phyloP scores from a whole-genome alignment of 2,329 filamentous ascomycete genomes.

The Hawksworthiomyces lignivorus region DNA sequence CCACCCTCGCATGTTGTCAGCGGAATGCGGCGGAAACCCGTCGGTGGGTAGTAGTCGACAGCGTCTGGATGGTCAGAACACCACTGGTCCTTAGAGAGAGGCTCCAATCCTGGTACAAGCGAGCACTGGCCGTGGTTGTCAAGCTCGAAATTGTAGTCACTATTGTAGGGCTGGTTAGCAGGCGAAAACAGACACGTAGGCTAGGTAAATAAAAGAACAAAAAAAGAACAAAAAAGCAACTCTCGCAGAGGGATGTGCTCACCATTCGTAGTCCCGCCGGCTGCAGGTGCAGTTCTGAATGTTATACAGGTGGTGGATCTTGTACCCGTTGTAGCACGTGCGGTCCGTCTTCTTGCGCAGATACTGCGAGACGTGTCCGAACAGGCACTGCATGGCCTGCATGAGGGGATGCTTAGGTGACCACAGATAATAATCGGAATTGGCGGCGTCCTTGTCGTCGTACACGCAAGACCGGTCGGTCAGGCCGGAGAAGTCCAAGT shows the following conservation, averaged over 20 bases:
- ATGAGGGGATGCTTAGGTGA: constrained; percentile 69
- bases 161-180: no score
- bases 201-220: no score
- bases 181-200: no score
- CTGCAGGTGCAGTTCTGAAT: constrained; percentile 78
- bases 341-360: constrained; percentile 77
- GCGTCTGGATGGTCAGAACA: constrained; percentile 56
- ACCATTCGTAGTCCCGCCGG: constrained; percentile 88
- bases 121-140: constrained; percentile 66
- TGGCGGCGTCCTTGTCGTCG: constrained; percentile 46
- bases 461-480: constrained; percentile 65
- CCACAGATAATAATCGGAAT: constrained; percentile 78
- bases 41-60: constrained; percentile 75
- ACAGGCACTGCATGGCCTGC: constrained; percentile 73
- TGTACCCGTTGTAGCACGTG: constrained; percentile 74
- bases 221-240: not conserved
- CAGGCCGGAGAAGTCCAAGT: constrained; percentile 81
- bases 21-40: constrained; percentile 83
- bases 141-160: constrained; percentile 89
- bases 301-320: constrained; percentile 62
- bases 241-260: constrained; percentile 32
- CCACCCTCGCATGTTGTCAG: constrained; percentile 81
- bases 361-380: constrained; percentile 84
- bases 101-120: constrained; percentile 65
- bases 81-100: constrained; percentile 43